These are phyloP conservation scores for Lojkania enalia DNA, from an alignment of 2,329 filamentous ascomycete species.

Conservation along the genomic window DNA sequence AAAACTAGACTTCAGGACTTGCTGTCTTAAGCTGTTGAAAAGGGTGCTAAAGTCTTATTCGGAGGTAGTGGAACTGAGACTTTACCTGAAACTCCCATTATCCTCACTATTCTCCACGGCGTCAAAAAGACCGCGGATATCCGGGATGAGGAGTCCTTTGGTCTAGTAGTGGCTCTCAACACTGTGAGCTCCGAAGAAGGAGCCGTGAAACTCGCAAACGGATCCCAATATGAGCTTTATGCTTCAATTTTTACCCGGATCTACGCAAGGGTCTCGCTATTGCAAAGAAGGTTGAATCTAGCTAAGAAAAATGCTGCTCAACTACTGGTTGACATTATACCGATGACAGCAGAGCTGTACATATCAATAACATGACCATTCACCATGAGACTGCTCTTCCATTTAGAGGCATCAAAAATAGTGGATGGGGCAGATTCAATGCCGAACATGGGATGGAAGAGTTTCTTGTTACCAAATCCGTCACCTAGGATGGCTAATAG, in stretches of 20 bases:
- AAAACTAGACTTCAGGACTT: conserved; percentile 11
- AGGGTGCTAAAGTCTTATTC: conserved; percentile 15
- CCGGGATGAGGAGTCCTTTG: conserved; percentile 18
- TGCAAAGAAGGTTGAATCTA: conserved; percentile 18
- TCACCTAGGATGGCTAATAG: conserved; percentile 18
- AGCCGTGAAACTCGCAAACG: conserved; percentile 16
- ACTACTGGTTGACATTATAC: no score
- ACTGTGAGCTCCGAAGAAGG: conserved; percentile 16
- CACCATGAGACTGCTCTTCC: conserved; percentile 21
- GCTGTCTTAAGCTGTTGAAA: background rate
- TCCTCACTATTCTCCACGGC: conserved; percentile 17
- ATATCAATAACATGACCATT: conserved; percentile 24
- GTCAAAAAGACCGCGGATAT: conserved; percentile 9
- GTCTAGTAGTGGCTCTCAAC: conserved; percentile 12
- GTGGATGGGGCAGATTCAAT: conserved; percentile 22
- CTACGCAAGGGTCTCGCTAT: conserved; percentile 11
- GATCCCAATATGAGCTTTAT: conserved; percentile 17
- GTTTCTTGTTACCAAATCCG: conserved; percentile 12
- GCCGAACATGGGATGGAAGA: conserved; percentile 16
- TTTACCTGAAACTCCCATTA: conserved; percentile 7
- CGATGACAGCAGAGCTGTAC: no score
- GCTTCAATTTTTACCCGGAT: conserved; percentile 19
- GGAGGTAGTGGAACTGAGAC: background rate
- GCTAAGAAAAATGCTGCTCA: no score
- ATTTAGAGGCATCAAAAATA: conserved; percentile 18